Evolutionary conservation across 2,329 filamentous ascomycete species (phyloP).

Genomic region (Pleurostoma richardsiae): DNA sequence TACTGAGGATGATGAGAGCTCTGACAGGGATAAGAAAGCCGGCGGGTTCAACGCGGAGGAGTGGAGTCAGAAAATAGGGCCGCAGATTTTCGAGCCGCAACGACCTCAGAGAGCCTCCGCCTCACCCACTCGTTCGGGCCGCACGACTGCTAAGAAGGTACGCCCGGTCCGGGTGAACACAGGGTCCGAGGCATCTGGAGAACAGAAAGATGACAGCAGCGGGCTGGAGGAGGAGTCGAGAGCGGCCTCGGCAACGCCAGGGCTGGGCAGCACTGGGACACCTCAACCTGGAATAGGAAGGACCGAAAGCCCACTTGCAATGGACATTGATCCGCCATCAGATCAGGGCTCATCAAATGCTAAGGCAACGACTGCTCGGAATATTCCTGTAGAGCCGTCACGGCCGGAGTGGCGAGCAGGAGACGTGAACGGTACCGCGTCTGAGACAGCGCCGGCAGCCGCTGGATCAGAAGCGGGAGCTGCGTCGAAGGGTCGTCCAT

Average conservation of each 20-base stretch:
- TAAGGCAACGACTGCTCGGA: conserved; percentile 32
- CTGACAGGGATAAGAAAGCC: conserved; percentile 8
- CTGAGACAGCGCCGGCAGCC: not conserved
- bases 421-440: conserved; percentile 26
- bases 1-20: conserved; percentile 11
- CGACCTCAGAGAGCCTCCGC: conserved; percentile 28
- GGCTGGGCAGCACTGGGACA: conserved; percentile 16
- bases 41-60: conserved; percentile 43
- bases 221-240: conserved; percentile 23
- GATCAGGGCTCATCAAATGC: conserved; percentile 19
- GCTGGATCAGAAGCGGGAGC: conserved; percentile 1
- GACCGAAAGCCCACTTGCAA: conserved; percentile 51
- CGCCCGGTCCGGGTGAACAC: conserved; percentile 50
- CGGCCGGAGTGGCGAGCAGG: conserved; percentile 56
- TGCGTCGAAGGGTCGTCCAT: not conserved
- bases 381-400: conserved; percentile 53
- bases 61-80: conserved; percentile 50
- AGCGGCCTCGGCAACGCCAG: conserved; percentile 1
- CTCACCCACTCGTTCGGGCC: conserved; percentile 37
- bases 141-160: conserved; percentile 51
- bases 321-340: conserved; percentile 59
- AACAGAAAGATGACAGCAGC: conserved; percentile 40
- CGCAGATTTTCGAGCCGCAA: conserved; percentile 48
- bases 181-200: conserved; percentile 37
- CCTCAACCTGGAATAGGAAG: conserved; percentile 12